These are phyloP conservation scores for Mycena filopes DNA, from an alignment of 768 basidiomycete genomes.

Conservation along the genomic window DNA sequence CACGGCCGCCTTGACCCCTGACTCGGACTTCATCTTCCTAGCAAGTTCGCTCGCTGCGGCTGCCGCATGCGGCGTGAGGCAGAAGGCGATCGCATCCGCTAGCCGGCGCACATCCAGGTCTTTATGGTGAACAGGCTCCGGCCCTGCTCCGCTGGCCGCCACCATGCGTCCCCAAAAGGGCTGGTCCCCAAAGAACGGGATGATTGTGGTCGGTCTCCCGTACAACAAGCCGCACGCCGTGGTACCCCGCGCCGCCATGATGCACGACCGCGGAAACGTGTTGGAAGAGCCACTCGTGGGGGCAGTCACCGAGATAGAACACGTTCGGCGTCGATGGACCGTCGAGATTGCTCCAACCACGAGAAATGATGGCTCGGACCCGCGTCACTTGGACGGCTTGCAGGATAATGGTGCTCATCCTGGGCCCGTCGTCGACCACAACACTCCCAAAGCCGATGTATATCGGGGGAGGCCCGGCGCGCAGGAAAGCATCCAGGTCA, in stretches of 20 bases:
- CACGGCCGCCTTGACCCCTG: conserved; percentile 30
- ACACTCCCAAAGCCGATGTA: conserved; percentile 56
- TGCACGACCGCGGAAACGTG: conserved; percentile 56
- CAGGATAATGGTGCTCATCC: conserved; percentile 47
- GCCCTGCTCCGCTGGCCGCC: conserved; percentile 56
- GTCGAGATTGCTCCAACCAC: conserved; percentile 51
- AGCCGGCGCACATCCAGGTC: conserved; percentile 14
- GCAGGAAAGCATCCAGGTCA: conserved; percentile 47
- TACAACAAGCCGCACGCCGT: conserved; percentile 56
- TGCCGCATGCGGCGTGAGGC: conserved; percentile 43
- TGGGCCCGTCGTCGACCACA: conserved; percentile 22
- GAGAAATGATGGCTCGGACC: conserved; percentile 55
- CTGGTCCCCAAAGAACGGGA: conserved; percentile 62
- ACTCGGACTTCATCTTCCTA: conserved; percentile 49
- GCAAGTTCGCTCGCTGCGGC: conserved; percentile 49
- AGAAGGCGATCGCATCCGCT: conserved; percentile 45
- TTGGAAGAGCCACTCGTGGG: conserved; percentile 62
- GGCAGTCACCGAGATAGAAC: conserved; percentile 57
- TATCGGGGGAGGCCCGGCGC: conserved; percentile 46
- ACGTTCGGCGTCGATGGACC: conserved; percentile 45
- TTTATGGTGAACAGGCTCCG: conserved; percentile 44
- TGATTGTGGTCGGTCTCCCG: conserved; percentile 54
- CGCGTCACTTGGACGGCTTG: conserved; percentile 49
- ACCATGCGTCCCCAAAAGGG: conserved; percentile 54
- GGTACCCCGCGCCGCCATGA: conserved; percentile 60